phyloP scores from a whole-genome alignment of 768 basidiomycete species.

The Boletus pseudo-olivaceus region DNA sequence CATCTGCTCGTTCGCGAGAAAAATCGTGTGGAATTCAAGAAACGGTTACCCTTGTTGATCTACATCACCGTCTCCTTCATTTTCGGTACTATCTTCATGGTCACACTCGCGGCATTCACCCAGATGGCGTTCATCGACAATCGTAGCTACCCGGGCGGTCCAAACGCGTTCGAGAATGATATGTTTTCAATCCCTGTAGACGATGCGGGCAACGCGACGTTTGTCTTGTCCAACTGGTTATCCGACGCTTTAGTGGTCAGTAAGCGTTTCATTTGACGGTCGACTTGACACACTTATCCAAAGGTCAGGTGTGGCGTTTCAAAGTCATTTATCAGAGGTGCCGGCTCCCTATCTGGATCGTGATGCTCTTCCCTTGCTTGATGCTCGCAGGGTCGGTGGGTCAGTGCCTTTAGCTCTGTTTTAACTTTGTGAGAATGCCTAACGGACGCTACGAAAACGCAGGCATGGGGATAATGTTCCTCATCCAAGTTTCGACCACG shows the following conservation, averaged over 20 bases:
- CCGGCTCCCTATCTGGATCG: slow-evolving; percentile 2
- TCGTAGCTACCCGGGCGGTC: slow-evolving; percentile 33
- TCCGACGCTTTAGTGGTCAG: slow-evolving; percentile 21
- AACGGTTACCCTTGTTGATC: slow-evolving; percentile 5
- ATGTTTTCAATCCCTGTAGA: slow-evolving; percentile 22
- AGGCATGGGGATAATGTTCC: slow-evolving; percentile 10
- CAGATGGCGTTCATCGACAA: slow-evolving; percentile 31
- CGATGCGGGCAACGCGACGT: slow-evolving; percentile 5
- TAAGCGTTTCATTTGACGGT: background rate
- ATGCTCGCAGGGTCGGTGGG: slow-evolving; percentile 9
- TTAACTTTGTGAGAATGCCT: background rate
- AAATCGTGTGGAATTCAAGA: slow-evolving; percentile 1
- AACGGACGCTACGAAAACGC: background rate
- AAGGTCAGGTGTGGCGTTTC: slow-evolving; percentile 14
- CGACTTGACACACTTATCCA: background rate
- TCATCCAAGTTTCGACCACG: slow-evolving; percentile 14
- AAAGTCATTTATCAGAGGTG: slow-evolving; percentile 14
- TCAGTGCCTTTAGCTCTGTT: background rate
- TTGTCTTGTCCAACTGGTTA: slow-evolving; percentile 12
- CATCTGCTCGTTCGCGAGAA: background rate
- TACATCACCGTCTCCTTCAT: slow-evolving; percentile 8
- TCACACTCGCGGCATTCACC: slow-evolving; percentile 16
- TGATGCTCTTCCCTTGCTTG: slow-evolving; percentile 10
- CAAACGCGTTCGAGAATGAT: slow-evolving; percentile 19
- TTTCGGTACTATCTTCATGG: slow-evolving; percentile 17